phyloP scores from a whole-genome alignment of 1,284 basidiomycete genomes.

The Coniferiporia sulphurascens region DNA sequence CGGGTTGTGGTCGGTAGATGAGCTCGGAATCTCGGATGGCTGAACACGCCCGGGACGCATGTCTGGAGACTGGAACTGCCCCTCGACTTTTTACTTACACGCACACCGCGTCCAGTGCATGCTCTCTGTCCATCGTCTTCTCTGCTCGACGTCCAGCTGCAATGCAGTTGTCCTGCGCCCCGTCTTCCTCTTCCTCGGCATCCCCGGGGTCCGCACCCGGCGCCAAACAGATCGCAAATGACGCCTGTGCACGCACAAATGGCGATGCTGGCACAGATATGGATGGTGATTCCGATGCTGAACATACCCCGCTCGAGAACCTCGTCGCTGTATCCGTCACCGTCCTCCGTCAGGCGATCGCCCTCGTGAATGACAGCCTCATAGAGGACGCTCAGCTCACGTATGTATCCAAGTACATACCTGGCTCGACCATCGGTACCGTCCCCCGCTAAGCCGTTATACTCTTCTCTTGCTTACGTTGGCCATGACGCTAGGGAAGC shows the following conservation, averaged over 20 bases:
- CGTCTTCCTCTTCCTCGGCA: too few relatives aligned
- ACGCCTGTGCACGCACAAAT: background rate
- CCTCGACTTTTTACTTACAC: too few relatives aligned
- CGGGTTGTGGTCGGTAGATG: too few relatives aligned
- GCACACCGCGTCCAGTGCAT: too few relatives aligned
- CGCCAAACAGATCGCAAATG: too few relatives aligned
- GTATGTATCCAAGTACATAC: constrained; percentile 61
- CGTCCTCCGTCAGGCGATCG: constrained; percentile 64
- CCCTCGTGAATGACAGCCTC: constrained; percentile 60
- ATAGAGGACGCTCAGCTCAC: constrained; percentile 63
- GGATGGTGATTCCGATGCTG: background rate
- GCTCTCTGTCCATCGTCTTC: too few relatives aligned
- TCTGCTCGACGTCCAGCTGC: too few relatives aligned
- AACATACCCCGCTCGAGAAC: background rate
- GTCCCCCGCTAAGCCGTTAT: constrained; percentile 8
- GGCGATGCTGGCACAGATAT: background rate
- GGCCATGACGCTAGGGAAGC: constrained; percentile 53
- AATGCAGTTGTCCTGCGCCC: too few relatives aligned
- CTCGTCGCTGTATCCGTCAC: constrained; percentile 61
- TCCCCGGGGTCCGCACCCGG: too few relatives aligned
- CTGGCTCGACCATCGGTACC: constrained; percentile 78
- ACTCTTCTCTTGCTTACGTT: constrained; percentile 2
- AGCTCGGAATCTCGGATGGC: too few relatives aligned
- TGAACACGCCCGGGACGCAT: too few relatives aligned
- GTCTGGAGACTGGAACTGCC: too few relatives aligned